Evolutionary conservation across 2,329 filamentous ascomycete species (phyloP).

Genomic region (Ilyonectria mors-panacis): DNA sequence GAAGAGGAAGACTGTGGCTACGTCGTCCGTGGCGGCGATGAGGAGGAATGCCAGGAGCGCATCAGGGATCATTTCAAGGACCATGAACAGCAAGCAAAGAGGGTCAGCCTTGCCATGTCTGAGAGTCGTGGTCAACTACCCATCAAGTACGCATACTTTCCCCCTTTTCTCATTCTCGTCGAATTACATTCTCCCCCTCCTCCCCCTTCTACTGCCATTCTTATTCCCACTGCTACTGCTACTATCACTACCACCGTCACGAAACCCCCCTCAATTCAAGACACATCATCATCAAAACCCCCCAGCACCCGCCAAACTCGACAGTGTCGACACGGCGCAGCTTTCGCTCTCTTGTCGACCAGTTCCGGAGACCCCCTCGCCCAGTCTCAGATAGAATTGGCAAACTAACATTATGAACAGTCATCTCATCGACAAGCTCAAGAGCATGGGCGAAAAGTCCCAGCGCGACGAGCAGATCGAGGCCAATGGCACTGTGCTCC

Average conservation of each 20-base stretch:
- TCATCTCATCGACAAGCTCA: constrained; percentile 71
- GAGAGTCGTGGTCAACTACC: constrained; percentile 71
- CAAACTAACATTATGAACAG: constrained; percentile 56
- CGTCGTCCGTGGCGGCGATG: constrained; percentile 74
- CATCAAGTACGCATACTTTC: constrained; percentile 67
- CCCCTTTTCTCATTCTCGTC: constrained; percentile 53
- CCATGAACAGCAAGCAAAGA: constrained; percentile 70
- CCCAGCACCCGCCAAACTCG: constrained; percentile 29
- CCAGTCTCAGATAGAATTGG: constrained; percentile 48
- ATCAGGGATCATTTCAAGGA: constrained; percentile 73
- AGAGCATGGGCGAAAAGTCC: constrained; percentile 59
- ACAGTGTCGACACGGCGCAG: constrained; percentile 35
- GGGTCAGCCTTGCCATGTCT: constrained; percentile 67
- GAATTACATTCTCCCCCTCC: constrained; percentile 38
- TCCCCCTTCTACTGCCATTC: constrained; percentile 26
- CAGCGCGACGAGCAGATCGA: constrained; percentile 50
- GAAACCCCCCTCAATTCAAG: constrained; percentile 6
- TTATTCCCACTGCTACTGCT: constrained; percentile 1
- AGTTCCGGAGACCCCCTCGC: constrained; percentile 47
- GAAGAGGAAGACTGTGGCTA: constrained; percentile 75
- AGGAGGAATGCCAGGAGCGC: constrained; percentile 66
- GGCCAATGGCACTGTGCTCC: constrained; percentile 53
- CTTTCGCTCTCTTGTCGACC: constrained; percentile 46
- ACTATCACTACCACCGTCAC: constrained; percentile 7
- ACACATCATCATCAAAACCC: constrained; percentile 6